A percentile compares a stretch with the other conserved stretches of the same genome.
Conservation (phyloP, 2,329 filamentous ascomycete species). For the Knufia petricola region DNA sequence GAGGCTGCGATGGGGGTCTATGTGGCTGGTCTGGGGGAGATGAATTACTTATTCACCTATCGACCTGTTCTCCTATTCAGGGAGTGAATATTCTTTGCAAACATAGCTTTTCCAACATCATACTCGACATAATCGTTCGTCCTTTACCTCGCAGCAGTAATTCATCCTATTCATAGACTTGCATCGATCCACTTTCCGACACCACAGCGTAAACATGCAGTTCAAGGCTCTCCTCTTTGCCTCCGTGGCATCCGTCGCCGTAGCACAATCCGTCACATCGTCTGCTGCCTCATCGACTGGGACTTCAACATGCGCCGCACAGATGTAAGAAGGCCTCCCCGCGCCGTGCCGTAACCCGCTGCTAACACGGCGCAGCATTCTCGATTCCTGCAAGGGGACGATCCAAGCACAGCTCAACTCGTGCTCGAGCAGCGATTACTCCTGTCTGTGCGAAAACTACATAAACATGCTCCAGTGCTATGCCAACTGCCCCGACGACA, state of each 20-base stretch:
- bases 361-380: conserved; percentile 33
- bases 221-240: conserved; percentile 23
- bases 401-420: conserved; percentile 33
- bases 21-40: neutral
- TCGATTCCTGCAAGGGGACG: conserved; percentile 39
- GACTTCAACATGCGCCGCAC: conserved; percentile 21
- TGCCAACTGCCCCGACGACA: conserved; percentile 50
- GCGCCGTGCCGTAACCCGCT: neutral
- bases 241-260: conserved; percentile 23
- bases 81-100: neutral
- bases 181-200: neutral
- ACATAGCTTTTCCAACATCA: neutral
- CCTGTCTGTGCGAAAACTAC: conserved; percentile 50
- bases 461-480: conserved; percentile 48
- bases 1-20: neutral
- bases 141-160: neutral
- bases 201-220: conserved; percentile 10
- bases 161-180: conserved; percentile 2
- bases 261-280: conserved; percentile 21
- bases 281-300: conserved; percentile 12
- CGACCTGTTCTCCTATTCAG: neutral
- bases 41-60: neutral
- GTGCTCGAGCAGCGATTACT: conserved; percentile 42
- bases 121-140: neutral
- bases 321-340: conserved; percentile 20